Evolutionary conservation across 352 stramenopile genomes (phyloP).

Genomic region (Thraustotheca clavata): DNA sequence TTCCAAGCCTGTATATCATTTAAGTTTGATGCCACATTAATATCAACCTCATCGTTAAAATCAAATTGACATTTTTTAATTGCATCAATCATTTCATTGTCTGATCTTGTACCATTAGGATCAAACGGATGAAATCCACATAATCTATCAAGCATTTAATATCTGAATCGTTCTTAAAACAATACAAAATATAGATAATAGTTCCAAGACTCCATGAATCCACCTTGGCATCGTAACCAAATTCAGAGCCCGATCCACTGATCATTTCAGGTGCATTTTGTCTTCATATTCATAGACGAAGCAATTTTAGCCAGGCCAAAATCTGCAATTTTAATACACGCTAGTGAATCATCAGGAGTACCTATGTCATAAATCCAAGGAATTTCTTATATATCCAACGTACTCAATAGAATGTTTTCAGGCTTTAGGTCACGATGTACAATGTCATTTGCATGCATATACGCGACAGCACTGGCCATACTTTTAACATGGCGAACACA

Average conservation of each 20-base stretch:
- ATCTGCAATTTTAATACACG: conserved; percentile 42
- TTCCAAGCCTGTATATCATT: conserved; percentile 32
- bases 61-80: conserved; percentile 72
- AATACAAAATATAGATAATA: conserved; percentile 77
- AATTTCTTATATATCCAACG: background rate
- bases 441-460: conserved; percentile 68
- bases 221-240: conserved; percentile 77
- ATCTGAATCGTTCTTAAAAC: conserved; percentile 1
- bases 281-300: conserved; percentile 56
- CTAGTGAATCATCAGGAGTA: conserved; percentile 12
- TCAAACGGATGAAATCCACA: conserved; percentile 83
- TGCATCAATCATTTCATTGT: conserved; percentile 76
- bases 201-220: conserved; percentile 84
- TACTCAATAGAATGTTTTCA: conserved; percentile 64
- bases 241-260: conserved; percentile 49
- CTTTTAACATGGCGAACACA: conserved; percentile 62
- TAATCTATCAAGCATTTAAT: conserved; percentile 27
- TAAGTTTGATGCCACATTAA: background rate
- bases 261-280: conserved; percentile 84
- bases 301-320: conserved; percentile 83
- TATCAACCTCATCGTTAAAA: conserved; percentile 43
- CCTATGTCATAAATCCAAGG: background rate
- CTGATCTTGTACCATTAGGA: conserved; percentile 52
- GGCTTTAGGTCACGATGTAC: conserved; percentile 78
- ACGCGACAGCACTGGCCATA: conserved; percentile 60